Evolutionary conservation across 2,329 filamentous ascomycete genomes (phyloP).

Genomic region (Trichothecium roseum): DNA sequence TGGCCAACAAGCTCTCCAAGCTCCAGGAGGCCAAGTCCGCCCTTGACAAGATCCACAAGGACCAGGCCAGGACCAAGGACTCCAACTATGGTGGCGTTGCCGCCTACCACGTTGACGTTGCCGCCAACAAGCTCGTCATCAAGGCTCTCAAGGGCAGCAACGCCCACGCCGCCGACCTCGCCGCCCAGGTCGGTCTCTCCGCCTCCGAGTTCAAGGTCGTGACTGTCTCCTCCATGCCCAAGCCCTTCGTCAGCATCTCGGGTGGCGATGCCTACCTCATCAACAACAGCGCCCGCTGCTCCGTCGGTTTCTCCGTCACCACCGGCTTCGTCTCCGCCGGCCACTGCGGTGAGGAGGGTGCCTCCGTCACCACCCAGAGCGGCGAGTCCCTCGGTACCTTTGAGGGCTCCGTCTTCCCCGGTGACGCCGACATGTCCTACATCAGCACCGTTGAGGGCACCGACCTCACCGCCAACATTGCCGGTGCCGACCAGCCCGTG

Average conservation of each 20-base stretch:
- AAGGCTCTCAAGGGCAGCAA: constrained; percentile 24
- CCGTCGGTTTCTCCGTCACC: constrained; percentile 28
- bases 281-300: constrained; percentile 21
- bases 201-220: constrained; percentile 24
- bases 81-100: constrained; percentile 19
- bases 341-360: constrained; percentile 24
- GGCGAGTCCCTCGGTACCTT: constrained; percentile 23
- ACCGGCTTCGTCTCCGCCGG: constrained; percentile 28
- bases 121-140: constrained; percentile 27
- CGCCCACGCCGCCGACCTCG: constrained; percentile 21
- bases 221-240: constrained; percentile 20
- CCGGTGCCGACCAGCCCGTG: constrained; percentile 20
- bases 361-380: constrained; percentile 17
- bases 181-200: constrained; percentile 23
- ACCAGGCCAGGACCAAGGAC: constrained; percentile 9
- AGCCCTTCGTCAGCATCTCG: constrained; percentile 21
- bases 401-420: constrained; percentile 25
- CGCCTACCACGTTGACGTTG: constrained; percentile 26
- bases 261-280: constrained; percentile 28
- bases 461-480: constrained; percentile 19
- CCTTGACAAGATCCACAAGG: constrained; percentile 26
- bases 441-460: constrained; percentile 22
- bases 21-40: constrained; percentile 28
- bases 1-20: constrained; percentile 24
- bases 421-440: constrained; percentile 26